A percentile compares a stretch with the other conserved stretches of the same genome.
phyloP scores from a whole-genome alignment of 2,329 filamentous ascomycete species.

The Proliferodiscus dingleyae region DNA sequence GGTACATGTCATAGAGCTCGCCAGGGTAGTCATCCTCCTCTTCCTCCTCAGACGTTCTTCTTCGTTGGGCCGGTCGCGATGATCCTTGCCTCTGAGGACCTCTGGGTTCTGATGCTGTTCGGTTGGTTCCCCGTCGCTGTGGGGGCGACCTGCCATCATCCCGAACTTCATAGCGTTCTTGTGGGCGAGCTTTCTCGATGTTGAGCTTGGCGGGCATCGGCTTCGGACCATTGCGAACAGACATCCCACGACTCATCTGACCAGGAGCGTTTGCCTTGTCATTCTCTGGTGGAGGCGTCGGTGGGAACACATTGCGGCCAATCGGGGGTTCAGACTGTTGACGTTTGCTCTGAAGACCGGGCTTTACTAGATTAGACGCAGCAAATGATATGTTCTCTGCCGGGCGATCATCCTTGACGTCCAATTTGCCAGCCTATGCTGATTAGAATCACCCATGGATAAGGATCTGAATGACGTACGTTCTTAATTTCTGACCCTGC shows the following conservation, averaged over 20 bases:
- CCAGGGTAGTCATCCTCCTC: constrained; percentile 60
- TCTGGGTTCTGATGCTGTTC: constrained; percentile 48
- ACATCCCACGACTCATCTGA: constrained; percentile 48
- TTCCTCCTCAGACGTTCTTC: constrained; percentile 28
- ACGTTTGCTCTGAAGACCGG: constrained; percentile 71
- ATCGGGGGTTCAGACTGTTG: constrained; percentile 82
- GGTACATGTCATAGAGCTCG: constrained; percentile 62
- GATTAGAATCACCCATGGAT: constrained; percentile 20
- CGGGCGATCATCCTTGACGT: constrained; percentile 72
- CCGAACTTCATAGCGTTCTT: constrained; percentile 35
- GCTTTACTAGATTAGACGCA: constrained; percentile 88
- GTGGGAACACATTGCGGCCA: constrained; percentile 80
- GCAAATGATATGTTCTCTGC: constrained; percentile 84
- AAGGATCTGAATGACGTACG: constrained; percentile 36
- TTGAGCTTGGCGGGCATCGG: constrained; percentile 59
- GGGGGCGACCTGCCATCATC: constrained; percentile 34
- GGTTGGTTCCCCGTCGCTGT: constrained; percentile 39
- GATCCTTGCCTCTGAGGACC: constrained; percentile 34
- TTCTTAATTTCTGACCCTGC: constrained; percentile 75
- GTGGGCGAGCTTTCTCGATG: constrained; percentile 51
- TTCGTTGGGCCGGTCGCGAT: constrained; percentile 19
- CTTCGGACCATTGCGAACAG: constrained; percentile 57
- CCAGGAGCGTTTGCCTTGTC: constrained; percentile 49
- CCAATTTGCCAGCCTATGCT: constrained; percentile 44
- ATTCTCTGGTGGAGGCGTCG: constrained; percentile 93